Conservation (phyloP, 2,329 filamentous ascomycete species). For the Sporothrix globosa region DNA sequence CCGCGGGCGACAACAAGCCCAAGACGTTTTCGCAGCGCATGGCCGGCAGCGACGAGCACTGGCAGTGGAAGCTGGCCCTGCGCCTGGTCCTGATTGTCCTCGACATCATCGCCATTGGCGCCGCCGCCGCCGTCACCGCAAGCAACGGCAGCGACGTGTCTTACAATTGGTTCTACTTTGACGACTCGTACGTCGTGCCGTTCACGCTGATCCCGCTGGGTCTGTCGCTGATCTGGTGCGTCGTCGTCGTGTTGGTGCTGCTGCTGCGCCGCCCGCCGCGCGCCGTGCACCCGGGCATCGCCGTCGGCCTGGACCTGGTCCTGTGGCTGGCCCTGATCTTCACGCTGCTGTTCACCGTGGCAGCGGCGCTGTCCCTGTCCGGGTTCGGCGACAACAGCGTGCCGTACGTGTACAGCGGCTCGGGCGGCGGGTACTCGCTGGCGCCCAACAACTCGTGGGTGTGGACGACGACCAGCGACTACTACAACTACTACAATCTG, state of each 20-base stretch:
- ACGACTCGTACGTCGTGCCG: not conserved
- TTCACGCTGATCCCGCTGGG: slow-evolving; percentile 23
- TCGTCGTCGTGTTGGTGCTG: slow-evolving; percentile 25
- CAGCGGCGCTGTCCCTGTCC: not conserved
- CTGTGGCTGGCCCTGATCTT: slow-evolving; percentile 34
- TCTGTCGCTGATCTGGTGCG: slow-evolving; percentile 27
- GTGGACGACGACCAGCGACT: slow-evolving; percentile 24
- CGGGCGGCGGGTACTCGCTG: slow-evolving; percentile 23
- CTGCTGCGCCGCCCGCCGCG: slow-evolving; percentile 27
- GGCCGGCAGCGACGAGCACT: slow-evolving; percentile 28
- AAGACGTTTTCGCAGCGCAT: slow-evolving; percentile 29
- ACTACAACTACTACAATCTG: slow-evolving; percentile 9
- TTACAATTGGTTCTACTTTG: slow-evolving; percentile 4
- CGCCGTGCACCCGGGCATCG: slow-evolving; percentile 33
- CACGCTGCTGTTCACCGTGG: not conserved
- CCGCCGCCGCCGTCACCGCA: not conserved
- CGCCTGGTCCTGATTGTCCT: slow-evolving; percentile 26
- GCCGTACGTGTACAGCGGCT: not conserved
- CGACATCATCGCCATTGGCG: slow-evolving; percentile 30
- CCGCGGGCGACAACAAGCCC: not conserved
- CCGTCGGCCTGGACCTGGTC: slow-evolving; percentile 34
- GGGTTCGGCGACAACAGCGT: not conserved
- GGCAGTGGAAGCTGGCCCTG: slow-evolving; percentile 31
- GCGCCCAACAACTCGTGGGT: slow-evolving; percentile 35
- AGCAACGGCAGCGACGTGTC: not conserved